Base-by-base conservation (phyloP, 2,329 filamentous ascomycete species). In the Colletotrichum coccodes region DNA sequence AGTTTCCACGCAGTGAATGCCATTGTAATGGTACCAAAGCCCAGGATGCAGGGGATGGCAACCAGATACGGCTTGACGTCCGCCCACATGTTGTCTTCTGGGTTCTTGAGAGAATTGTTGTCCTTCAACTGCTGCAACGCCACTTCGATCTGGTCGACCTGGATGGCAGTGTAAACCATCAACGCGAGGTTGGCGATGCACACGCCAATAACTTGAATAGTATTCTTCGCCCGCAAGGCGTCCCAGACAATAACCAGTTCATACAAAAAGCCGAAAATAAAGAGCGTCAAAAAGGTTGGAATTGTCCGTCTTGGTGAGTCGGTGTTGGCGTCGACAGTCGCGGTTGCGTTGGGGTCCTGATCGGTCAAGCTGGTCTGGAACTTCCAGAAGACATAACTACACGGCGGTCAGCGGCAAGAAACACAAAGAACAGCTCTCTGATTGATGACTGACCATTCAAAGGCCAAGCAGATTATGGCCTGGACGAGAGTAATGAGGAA, bases 221-320 rank as follows among this genome's bases (percentile, higher is more conserved):
- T 99, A 83, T 99, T 99, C 81, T 98, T 98, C 77, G 95, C 86
- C 71, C 94, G 91, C 67, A 99, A 86, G 18, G 95, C 96, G 84
- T 99, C 96, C 87, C 94, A 98, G 14, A 96, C 93, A 60, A 99
- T 86, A 32, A 97, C 84, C 36, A 98, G 83, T 77, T 97, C 91
- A 82, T 98, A 99, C 66, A 99, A 81, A 82, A 97, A 98, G 70
- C 94, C 96, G 79, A 99, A 98, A 79, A 98, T 97, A 85, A 98
- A 97, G 53, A 99, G 89, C 28, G 95, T 94, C 67, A 99, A 86
- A 82, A 98, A 98, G 42, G 95, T 98, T 30, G 96, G 95, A 72
- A 99, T 97, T 0, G 95, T 91, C 77, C 86, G 87, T 74, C 86
- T 85, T 71, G 89, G 86, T 14, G 89, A 85, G 60, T 83, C 79